Percentiles rank a stretch among this genome's conserved stretches.
phyloP scores from a whole-genome alignment of 129 eudicot species.

The Ambrosia trifida region DNA sequence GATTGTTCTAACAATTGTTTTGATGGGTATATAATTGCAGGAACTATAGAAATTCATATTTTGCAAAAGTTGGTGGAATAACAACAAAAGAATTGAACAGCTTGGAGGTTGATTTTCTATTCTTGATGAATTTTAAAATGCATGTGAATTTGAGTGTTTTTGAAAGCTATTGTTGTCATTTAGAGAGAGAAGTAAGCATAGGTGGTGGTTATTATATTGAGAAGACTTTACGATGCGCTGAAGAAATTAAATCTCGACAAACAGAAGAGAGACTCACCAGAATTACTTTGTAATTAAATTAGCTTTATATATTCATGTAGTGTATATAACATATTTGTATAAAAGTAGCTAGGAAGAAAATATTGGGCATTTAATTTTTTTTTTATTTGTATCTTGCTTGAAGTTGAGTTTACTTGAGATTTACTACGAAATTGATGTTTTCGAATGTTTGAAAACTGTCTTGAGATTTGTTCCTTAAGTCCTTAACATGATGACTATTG shows the following conservation, averaged over 20 bases:
- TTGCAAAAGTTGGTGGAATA: conserved; percentile 89
- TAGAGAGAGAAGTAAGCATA: conserved; percentile 94
- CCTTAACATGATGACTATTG: background rate
- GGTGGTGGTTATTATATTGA: conserved; percentile 96
- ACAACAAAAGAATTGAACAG: conserved; percentile 74
- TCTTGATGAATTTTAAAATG: conserved; percentile 83
- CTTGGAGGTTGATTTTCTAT: conserved; percentile 78
- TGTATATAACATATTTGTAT: conserved; percentile 19
- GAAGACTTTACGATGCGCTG: conserved; percentile 82
- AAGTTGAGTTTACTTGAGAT: conserved; percentile 9
- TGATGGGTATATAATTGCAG: conserved; percentile 38
- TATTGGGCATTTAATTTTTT: background rate
- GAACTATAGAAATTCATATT: conserved; percentile 96
- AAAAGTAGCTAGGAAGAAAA: conserved; percentile 20
- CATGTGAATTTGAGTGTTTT: conserved; percentile 97
- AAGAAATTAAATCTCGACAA: conserved; percentile 71
- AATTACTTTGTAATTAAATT: conserved; percentile 45
- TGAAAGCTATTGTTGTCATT: conserved; percentile 91
- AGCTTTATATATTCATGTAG: conserved; percentile 3
- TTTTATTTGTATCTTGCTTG: conserved; percentile 7
- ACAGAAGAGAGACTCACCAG: conserved; percentile 44
- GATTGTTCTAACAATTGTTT: conserved; percentile 19
- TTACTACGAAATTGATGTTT: conserved; percentile 19
- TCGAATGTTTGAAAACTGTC: background rate
- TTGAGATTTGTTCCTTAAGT: conserved; percentile 15